Percentiles rank a stretch among this genome's conserved stretches.
phyloP scores from a whole-genome alignment of 345 rosid genomes.

The Linum lewisii region DNA sequence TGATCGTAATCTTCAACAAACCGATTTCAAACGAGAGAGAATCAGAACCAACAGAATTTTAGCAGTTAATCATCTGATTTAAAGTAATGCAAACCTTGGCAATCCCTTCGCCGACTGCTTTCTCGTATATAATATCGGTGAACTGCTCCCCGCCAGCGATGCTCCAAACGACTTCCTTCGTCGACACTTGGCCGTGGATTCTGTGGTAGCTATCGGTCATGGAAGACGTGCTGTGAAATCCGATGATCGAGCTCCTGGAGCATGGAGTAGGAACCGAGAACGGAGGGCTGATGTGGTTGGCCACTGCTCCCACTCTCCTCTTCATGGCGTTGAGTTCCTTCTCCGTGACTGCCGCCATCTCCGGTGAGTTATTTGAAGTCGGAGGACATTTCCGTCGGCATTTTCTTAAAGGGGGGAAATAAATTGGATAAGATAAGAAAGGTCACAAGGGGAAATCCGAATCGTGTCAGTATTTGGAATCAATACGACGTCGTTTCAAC shows the following conservation, averaged over 20 bases:
- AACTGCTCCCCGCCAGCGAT: constrained; percentile 35
- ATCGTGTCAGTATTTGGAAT: background rate
- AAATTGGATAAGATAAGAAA: background rate
- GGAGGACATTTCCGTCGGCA: background rate
- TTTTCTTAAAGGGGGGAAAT: background rate
- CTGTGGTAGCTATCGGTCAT: constrained; percentile 58
- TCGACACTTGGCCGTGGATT: constrained; percentile 63
- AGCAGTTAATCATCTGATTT: background rate
- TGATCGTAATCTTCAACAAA: constrained; percentile 49
- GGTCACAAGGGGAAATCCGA: background rate
- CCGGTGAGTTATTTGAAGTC: background rate
- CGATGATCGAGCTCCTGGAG: constrained; percentile 21
- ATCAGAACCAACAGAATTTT: background rate
- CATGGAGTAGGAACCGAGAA: constrained; percentile 2
- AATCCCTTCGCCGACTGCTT: constrained; percentile 73
- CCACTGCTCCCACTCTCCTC: constrained; percentile 44
- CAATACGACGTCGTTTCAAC: background rate
- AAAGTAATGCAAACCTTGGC: constrained; percentile 45
- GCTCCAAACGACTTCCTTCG: constrained; percentile 51
- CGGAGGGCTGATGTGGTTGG: constrained; percentile 34
- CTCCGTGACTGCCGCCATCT: constrained; percentile 15
- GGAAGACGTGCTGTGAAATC: constrained; percentile 29
- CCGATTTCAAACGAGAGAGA: background rate
- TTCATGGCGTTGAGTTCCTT: constrained; percentile 28
- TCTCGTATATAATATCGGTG: constrained; percentile 70